phyloP scores from a whole-genome alignment of 345 rosid species.

The Citrus cavaleriei region DNA sequence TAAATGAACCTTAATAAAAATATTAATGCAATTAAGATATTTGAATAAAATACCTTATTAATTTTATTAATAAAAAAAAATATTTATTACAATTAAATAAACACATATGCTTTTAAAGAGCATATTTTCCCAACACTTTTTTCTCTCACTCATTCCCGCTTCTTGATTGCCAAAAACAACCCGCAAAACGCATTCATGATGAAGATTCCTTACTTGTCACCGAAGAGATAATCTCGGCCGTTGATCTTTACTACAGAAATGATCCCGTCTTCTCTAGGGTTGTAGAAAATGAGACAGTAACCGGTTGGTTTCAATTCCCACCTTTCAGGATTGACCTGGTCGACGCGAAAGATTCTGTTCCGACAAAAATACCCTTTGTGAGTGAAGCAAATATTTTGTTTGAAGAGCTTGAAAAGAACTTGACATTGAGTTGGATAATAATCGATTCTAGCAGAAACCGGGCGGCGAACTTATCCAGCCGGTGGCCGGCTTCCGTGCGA shows the following conservation, averaged over 20 bases:
- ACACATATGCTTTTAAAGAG: too few species aligned
- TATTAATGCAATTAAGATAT: too few species aligned
- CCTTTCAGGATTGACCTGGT: too few species aligned
- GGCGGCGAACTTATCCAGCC: constrained; percentile 57
- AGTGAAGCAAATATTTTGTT: constrained; percentile 20
- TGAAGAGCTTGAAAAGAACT: constrained; percentile 41
- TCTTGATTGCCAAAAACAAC: constrained; percentile 12
- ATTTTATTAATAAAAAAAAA: too few species aligned
- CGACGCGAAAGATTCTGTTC: too few species aligned
- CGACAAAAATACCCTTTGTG: too few species aligned
- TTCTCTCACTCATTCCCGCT: constrained; percentile 60
- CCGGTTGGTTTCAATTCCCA: too few species aligned
- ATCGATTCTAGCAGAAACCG: constrained; percentile 54
- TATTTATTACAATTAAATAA: too few species aligned
- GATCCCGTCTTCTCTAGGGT: constrained; percentile 45
- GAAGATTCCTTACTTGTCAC: constrained; percentile 4
- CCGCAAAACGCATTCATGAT: background rate
- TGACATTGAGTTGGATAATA: constrained; percentile 61
- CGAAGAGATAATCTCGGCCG: constrained; percentile 56
- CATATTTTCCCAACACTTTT: constrained; percentile 9
- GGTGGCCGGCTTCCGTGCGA: constrained; percentile 49
- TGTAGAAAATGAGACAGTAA: constrained; percentile 32
- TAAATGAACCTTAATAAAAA: too few species aligned
- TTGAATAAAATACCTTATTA: too few species aligned
- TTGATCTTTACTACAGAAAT: constrained; percentile 53